A percentile compares a stretch with the other conserved stretches of the same genome.
phyloP scores from a whole-genome alignment of 129 eudicot species.

The Arctium lappa region DNA sequence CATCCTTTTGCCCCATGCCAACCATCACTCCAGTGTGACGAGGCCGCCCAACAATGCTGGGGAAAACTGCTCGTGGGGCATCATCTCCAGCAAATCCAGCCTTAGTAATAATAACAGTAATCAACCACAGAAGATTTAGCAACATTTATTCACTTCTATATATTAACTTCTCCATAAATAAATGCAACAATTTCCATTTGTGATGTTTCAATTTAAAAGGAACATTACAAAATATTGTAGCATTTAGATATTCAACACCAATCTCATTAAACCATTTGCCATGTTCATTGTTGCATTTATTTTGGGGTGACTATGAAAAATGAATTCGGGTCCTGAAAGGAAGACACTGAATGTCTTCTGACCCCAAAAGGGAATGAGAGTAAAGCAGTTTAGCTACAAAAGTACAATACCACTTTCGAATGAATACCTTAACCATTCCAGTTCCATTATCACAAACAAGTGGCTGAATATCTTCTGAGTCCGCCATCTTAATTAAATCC shows the following conservation, averaged over 20 bases:
- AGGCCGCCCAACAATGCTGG: conserved; percentile 58
- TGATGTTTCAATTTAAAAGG: not conserved
- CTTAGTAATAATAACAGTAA: conserved; percentile 9
- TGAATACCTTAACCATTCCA: conserved; percentile 62
- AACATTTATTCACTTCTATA: not conserved
- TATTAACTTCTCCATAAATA: not conserved
- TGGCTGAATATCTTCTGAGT: conserved; percentile 53
- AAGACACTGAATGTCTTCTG: not conserved
- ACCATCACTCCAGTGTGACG: conserved; percentile 64
- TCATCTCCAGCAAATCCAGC: conserved; percentile 69
- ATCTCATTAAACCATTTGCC: not conserved
- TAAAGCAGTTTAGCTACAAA: not conserved
- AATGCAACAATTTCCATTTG: not conserved
- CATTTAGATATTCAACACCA: not conserved
- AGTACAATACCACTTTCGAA: not conserved
- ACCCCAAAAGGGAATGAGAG: not conserved
- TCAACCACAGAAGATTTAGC: not conserved
- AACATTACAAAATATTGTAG: not conserved
- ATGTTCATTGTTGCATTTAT: not conserved
- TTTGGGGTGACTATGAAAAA: not conserved
- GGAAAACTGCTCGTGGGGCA: conserved; percentile 66
- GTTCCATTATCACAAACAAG: conserved; percentile 70
- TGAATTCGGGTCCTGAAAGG: not conserved
- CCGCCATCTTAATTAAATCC: conserved; percentile 43
- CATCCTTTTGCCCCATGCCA: conserved; percentile 62